These are phyloP conservation scores for Blastobotrys aristatus DNA, from an alignment of 1,139 yeast species.

Conservation along the genomic window DNA sequence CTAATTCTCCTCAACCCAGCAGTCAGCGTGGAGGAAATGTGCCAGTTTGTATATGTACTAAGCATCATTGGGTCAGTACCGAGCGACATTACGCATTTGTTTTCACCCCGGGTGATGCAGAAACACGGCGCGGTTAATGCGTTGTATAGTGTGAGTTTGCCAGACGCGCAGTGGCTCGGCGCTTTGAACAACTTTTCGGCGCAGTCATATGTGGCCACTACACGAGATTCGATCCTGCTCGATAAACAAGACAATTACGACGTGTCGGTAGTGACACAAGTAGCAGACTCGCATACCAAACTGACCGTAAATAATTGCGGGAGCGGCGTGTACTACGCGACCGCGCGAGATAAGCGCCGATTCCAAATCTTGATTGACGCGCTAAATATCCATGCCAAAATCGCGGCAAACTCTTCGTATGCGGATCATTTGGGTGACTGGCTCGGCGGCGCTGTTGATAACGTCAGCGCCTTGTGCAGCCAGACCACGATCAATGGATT, in stretches of 20 bases:
- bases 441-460: constrained; percentile 11
- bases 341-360: constrained; percentile 30
- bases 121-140: constrained; percentile 17
- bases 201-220: constrained; percentile 53
- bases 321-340: constrained; percentile 16
- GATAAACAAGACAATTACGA: constrained; percentile 57
- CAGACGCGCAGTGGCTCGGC: constrained; percentile 40
- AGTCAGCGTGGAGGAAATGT: constrained; percentile 37
- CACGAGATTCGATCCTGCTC: constrained; percentile 66
- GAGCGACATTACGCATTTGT: constrained; percentile 29
- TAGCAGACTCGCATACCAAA: constrained; percentile 3
- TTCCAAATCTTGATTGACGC: constrained; percentile 25
- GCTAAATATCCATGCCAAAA: constrained; percentile 24
- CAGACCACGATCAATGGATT: constrained; percentile 41
- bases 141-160: constrained; percentile 56
- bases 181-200: constrained; percentile 11
- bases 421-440: constrained; percentile 9
- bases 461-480: neutral
- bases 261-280: constrained; percentile 28
- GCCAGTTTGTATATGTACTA: constrained; percentile 46
- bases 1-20: constrained; percentile 44
- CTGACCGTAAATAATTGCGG: constrained; percentile 4
- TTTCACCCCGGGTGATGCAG: constrained; percentile 16
- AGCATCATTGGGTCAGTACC: constrained; percentile 48
- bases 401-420: constrained; percentile 5